Evolutionary conservation across 331 rosid genomes (phyloP).

Genomic region (Stylosanthes scabra): DNA sequence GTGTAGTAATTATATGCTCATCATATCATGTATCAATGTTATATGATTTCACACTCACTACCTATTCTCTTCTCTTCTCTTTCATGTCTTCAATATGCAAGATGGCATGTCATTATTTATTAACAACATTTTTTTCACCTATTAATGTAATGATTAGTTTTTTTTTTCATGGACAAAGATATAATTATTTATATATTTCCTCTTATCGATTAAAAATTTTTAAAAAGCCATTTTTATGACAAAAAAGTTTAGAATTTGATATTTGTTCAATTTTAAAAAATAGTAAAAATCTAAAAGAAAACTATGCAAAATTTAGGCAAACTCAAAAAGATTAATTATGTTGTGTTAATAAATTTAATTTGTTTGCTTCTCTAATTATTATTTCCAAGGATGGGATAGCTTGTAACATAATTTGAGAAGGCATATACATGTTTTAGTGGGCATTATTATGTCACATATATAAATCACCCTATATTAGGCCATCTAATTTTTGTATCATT

Average conservation of each 20-base stretch:
- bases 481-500: constrained; percentile 8
- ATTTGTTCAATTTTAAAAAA: too few relatives aligned
- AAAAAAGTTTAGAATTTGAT: too few relatives aligned
- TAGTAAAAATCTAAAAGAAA: too few relatives aligned
- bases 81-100: neutral
- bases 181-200: too few relatives aligned
- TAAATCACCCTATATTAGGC: neutral
- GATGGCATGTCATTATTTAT: neutral
- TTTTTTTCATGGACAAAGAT: too few relatives aligned
- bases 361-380: constrained; percentile 3
- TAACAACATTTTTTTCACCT: neutral
- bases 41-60: neutral
- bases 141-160: too few relatives aligned
- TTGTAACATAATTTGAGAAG: neutral
- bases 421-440: neutral
- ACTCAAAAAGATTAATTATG: neutral
- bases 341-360: neutral
- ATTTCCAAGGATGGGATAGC: constrained; percentile 2
- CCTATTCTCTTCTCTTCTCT: too few relatives aligned
- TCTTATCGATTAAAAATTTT: too few relatives aligned
- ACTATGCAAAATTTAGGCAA: too few relatives aligned
- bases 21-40: too few relatives aligned
- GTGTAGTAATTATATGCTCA: neutral
- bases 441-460: constrained; percentile 6
- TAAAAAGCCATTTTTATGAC: too few relatives aligned